Conservation (phyloP, 2,329 filamentous ascomycete species). For the Lasiodiplodia sp. region DNA sequence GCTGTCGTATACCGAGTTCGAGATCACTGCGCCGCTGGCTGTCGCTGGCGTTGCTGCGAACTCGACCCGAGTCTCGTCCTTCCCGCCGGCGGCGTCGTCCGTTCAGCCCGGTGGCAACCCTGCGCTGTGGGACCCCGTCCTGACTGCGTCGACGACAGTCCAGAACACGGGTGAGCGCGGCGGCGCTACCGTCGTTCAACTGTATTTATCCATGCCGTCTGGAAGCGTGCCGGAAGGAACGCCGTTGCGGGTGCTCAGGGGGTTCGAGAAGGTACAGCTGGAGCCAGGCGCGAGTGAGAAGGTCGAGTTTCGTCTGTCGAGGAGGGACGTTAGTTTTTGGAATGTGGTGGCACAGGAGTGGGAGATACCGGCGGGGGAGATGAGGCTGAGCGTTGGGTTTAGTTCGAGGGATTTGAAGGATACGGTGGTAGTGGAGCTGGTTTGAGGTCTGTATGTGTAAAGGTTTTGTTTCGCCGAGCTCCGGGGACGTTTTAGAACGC, state of each 20-base stretch:
- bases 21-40: constrained; percentile 42
- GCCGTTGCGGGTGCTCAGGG: constrained; percentile 66
- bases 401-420: constrained; percentile 43
- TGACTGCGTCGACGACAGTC: constrained; percentile 43
- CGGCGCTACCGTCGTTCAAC: constrained; percentile 48
- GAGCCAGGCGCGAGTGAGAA: constrained; percentile 63
- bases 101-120: constrained; percentile 40
- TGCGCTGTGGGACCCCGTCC: constrained; percentile 45
- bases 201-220: constrained; percentile 46
- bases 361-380: constrained; percentile 38
- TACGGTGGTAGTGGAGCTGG: neutral
- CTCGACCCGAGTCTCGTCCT: constrained; percentile 43
- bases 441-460: no score
- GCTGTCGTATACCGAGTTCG: constrained; percentile 52
- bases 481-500: no score
- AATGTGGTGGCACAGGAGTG: constrained; percentile 29
- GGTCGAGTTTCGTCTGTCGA: constrained; percentile 46
- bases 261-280: constrained; percentile 67
- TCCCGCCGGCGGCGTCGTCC: constrained; percentile 43
- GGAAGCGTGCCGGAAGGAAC: constrained; percentile 54
- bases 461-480: no score
- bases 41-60: constrained; percentile 33
- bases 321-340: constrained; percentile 33
- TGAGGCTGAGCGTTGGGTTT: constrained; percentile 43
- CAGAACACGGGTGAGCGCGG: constrained; percentile 44